Base-by-base conservation (phyloP, 2,329 filamentous ascomycete genomes). In the Aquanectria penicillioides region DNA sequence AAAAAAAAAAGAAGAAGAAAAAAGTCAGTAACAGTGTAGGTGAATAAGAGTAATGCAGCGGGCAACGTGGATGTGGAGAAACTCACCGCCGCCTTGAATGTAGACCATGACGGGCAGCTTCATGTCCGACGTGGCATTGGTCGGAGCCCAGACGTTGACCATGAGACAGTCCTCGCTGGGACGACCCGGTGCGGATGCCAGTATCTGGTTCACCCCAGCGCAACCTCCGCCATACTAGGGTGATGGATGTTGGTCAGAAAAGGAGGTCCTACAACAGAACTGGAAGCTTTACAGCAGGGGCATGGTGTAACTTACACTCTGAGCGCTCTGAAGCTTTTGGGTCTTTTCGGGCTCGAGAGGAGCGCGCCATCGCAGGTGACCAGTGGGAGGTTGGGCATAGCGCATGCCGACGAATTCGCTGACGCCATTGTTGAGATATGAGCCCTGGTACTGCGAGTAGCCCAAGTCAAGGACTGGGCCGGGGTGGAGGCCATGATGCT, bases 351-450 rank as follows among this genome's bases (percentile, higher is more conserved):
- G 83, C 28, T 78, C 73, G 13, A 75, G 71, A 1, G 84, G 84
- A 15, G 81, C 79, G 22, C 79, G 74, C 75, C 81, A 87, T 50
- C 84, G 77, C 28, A 84, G 72, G 33, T 83, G 73, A 2, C 78
- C 81, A 0, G 81, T 54, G 5, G 84, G 83, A n/a, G 83, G 74
- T 12, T 78, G 75, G 10, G 84, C 84, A 67, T 80, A 87, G 37
- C 83, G 81, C 70, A 82, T 73, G 11, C 81, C 81, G 3, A 81
- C 72, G 65, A 78, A 84, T 64, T 81, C 73, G 46, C 75, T 75
- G 25, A 84, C 74, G n/a, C 74, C 75, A 23, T 69, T 75, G 20
- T 67, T 61, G 4, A 80, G 71, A 3, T 70, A 63, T 3, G 69
- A 68, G 23, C 81, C 81, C 20, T 74, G 72, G 53, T 83, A 83